phyloP scores from a whole-genome alignment of 164 flowering plant genomes.

The Aristolochia californica region DNA sequence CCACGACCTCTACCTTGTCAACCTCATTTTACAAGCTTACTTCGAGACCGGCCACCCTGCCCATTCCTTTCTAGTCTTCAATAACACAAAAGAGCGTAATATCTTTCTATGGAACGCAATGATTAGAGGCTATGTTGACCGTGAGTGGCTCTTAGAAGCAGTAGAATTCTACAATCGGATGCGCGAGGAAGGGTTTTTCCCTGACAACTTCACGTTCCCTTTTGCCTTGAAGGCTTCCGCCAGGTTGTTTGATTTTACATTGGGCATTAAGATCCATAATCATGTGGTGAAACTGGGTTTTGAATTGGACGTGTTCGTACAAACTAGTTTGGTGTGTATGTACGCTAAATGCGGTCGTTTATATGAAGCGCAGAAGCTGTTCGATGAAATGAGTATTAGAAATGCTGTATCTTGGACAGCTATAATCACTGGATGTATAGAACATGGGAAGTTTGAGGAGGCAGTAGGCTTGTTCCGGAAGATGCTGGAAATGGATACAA shows the following conservation, averaged over 20 bases:
- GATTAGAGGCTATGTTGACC: conserved; percentile 22
- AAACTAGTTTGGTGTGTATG: conserved; percentile 20
- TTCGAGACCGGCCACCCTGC: conserved; percentile 9
- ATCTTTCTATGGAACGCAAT: conserved; percentile 26
- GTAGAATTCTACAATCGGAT: conserved; percentile 18
- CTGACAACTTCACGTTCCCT: conserved; percentile 27
- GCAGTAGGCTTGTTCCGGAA: conserved; percentile 17
- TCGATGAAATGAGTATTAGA: conserved; percentile 19
- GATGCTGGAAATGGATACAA: conserved; percentile 11
- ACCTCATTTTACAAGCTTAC: conserved; percentile 13
- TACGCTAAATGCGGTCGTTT: conserved; percentile 15
- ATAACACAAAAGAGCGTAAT: conserved; percentile 11
- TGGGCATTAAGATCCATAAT: conserved; percentile 19
- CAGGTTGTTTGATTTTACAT: conserved; percentile 7
- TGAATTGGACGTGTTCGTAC: conserved; percentile 19
- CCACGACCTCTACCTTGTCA: conserved; percentile 15
- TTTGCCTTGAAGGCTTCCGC: conserved; percentile 25
- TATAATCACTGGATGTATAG: conserved; percentile 19
- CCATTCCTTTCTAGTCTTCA: conserved; percentile 15
- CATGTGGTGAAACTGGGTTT: conserved; percentile 22
- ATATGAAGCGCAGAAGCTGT: conserved; percentile 13
- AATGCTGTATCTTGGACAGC: conserved; percentile 29
- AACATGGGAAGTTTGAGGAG: conserved; percentile 10
- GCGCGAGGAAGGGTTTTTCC: conserved; percentile 10
- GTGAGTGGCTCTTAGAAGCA: conserved; percentile 11